phyloP scores from a whole-genome alignment of 306 rosid genomes.

The Castanea crenata region DNA sequence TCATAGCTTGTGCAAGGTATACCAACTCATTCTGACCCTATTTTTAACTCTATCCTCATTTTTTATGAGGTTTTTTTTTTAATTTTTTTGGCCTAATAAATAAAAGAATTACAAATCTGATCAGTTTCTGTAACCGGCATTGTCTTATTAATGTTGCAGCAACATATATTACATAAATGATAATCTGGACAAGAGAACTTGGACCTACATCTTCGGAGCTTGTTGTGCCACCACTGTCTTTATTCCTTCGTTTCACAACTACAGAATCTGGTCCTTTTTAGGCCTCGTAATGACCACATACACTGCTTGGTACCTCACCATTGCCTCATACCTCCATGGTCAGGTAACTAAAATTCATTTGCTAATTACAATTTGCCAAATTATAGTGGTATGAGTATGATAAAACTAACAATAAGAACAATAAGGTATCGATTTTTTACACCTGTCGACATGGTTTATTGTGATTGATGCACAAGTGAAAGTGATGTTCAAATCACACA shows the following conservation, averaged over 20 bases:
- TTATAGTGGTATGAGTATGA: not conserved
- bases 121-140: not conserved
- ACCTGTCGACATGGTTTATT: no score
- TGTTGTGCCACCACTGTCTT: conserved; percentile 99
- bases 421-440: no score
- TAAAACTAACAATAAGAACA: no score
- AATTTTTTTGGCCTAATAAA: not conserved
- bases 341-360: conserved; percentile 49
- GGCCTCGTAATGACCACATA: conserved; percentile 98
- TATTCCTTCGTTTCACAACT: conserved; percentile 95
- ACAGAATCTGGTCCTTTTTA: conserved; percentile 94
- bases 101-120: not conserved
- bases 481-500: no score
- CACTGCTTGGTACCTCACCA: conserved; percentile 96
- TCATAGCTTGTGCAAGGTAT: conserved; percentile 99
- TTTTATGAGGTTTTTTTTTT: not conserved
- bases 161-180: conserved; percentile 97
- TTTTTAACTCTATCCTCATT: conserved; percentile 23
- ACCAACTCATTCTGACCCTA: conserved; percentile 25
- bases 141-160: conserved; percentile 37
- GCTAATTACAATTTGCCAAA: not conserved
- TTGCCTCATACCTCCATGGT: conserved; percentile 84
- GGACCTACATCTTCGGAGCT: conserved; percentile 99
- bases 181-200: conserved; percentile 95
- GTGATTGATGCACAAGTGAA: no score